Percentiles rank a stretch among this genome's conserved stretches.
Conservation (phyloP, 108 stramenopile genomes). For the Cylindrotheca fusiformis region DNA sequence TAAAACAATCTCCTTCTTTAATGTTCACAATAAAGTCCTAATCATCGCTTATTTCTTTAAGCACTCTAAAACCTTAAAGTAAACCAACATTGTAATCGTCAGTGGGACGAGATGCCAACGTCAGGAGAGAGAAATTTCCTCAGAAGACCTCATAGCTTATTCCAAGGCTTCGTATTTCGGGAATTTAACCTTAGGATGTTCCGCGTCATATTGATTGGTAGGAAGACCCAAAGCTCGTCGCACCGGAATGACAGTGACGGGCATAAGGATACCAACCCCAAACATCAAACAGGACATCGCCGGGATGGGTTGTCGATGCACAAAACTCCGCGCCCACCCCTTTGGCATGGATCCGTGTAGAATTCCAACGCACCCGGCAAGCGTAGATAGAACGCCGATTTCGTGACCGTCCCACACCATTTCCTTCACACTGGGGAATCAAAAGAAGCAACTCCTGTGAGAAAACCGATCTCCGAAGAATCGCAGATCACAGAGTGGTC, state of each 20-base stretch:
- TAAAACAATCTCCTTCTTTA: too few species aligned
- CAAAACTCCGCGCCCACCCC: conserved; percentile 74
- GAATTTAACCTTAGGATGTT: conserved; percentile 50
- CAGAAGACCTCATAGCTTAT: conserved; percentile 9
- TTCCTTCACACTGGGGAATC: too few species aligned
- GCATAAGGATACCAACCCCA: conserved; percentile 52
- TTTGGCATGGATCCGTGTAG: conserved; percentile 66
- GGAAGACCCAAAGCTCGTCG: conserved; percentile 74
- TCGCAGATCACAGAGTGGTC: too few species aligned
- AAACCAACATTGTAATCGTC: too few species aligned
- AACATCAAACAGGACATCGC: conserved; percentile 69
- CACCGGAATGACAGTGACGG: conserved; percentile 70
- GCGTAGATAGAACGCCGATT: conserved; percentile 61
- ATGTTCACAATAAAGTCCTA: not conserved
- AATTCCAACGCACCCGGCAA: conserved; percentile 58
- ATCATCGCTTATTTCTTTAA: not conserved
- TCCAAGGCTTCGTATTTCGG: conserved; percentile 61
- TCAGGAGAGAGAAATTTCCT: not conserved
- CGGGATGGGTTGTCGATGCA: conserved; percentile 79
- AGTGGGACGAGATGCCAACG: too few species aligned
- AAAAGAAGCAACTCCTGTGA: too few species aligned
- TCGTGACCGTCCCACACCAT: conserved; percentile 90
- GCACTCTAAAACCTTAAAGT: too few species aligned
- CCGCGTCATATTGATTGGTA: conserved; percentile 84
- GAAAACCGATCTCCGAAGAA: too few species aligned